Base-by-base conservation (phyloP, 163 green algal species). In the Coccomyxa subellipsoidea region DNA sequence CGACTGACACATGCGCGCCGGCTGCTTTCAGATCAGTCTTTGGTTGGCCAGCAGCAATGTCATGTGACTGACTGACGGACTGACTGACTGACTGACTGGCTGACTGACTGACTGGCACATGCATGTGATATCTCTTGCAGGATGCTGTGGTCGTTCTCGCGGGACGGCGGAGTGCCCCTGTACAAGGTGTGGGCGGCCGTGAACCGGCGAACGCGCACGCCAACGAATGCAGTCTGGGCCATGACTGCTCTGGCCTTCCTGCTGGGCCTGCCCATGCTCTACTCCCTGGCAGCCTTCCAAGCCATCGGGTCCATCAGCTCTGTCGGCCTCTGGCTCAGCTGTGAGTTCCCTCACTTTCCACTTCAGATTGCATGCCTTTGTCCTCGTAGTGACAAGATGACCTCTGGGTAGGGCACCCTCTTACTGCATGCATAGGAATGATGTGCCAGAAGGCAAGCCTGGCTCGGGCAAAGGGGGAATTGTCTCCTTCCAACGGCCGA, bases 271-370 rank as follows among this genome's bases (percentile, higher is more conserved):
- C 70, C 70, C 70, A 77, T 77, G 70, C 32, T 40, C 23, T 7
- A 77, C 34, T 77, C 70, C n/a, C n/a, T n/a, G n/a, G 70, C 32
- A 7, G 70, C 70, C 70, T 77, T 77, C 70, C 32, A 77, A 32
- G 59, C 59, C 59, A 32, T 72, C 59, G 27, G 25, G 59, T 72
- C 59, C 59, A 72, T 72, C 59, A 35, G 25, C 18, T 35, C 59
- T n/a, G 27, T 72, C 59, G 59, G 59, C 59, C 59, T 72, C 59
- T 72, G 27, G 23, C 59, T 72, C 59, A 72, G 59, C 59, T 72
- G 59, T 72, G 59, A 72, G 59, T 72, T 15, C 23, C 7, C 27
- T 32, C 25, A 10, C 18, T 15, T 32, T 6, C 25, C 59, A 10
- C 18, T 35, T 72, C 25, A 72, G 59, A 54, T 54, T 54, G 40